Conservation (phyloP, 345 rosid genomes). For the Euclidium syriacum region DNA sequence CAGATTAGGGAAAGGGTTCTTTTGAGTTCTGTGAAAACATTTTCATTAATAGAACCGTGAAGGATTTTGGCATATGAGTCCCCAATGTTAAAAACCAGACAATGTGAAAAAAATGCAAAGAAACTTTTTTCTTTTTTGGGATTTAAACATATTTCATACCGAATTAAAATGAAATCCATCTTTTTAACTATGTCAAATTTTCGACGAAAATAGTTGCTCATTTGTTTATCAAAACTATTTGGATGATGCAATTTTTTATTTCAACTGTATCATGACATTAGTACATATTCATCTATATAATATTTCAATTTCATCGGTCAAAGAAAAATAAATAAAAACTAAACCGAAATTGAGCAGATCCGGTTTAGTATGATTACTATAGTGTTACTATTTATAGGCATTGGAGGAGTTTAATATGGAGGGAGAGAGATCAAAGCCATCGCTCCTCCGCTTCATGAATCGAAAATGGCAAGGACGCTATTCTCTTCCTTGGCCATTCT, state of each 20-base stretch:
- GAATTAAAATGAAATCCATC: not conserved
- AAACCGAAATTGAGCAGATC: no score
- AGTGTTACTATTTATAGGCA: not conserved
- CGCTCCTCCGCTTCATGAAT: constrained; percentile 5
- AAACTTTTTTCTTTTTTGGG: not conserved
- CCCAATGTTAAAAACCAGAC: not conserved
- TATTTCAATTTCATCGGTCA: no score
- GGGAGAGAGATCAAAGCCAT: not conserved
- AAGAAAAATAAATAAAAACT: no score
- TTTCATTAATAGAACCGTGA: not conserved
- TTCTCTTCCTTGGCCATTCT: constrained; percentile 14
- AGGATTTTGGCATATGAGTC: not conserved
- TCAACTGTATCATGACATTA: no score
- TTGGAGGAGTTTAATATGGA: not conserved
- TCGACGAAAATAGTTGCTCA: no score
- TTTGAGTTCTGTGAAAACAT: not conserved
- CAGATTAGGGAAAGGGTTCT: constrained; percentile 6
- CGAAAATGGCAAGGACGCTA: constrained; percentile 9
- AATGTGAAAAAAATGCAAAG: constrained; percentile 16
- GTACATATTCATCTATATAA: no score
- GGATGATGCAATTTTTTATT: no score
- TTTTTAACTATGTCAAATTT: no score
- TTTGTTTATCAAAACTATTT: no score
- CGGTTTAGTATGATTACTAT: no score
- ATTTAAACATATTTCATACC: not conserved